Base-by-base conservation (phyloP, 441 rosid species). In the Jatropha multifida region DNA sequence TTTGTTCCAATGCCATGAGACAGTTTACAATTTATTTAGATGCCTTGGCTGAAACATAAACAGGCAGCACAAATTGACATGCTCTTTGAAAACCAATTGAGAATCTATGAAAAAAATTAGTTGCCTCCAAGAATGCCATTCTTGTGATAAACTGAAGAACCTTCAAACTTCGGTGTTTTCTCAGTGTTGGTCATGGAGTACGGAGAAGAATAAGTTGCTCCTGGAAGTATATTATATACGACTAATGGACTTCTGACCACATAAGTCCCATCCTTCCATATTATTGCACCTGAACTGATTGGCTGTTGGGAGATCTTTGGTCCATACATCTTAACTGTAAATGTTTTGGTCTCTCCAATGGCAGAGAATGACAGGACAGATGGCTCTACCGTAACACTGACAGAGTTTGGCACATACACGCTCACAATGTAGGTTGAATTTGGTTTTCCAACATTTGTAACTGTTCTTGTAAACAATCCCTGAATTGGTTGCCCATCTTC, bases 261-360 rank as follows among this genome's bases (percentile, higher is more conserved):
- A 66, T 88, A 78, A 76, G 81, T 83, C 6, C 65, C 65, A 1
- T 61, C 86, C 3, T 84, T 84, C 96, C 94, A 90, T 5, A 86
- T 82, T 18, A 92, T 88, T 18, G 91, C 81, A 23, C 98, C 96
- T 37, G 90, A 90, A 26, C 78, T 82, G 76, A 88, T 88, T 27
- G 81, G 70, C 20, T 83, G 83, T 20, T 77, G 82, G 0, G 75
- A 40, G 12, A 85, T 73, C 54, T 48, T 74, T 9, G 86, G 73
- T 49, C 79, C 77, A 0, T 55, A 54, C 76, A 88, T 83, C 38
- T 56, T 76, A 61, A 84, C 93, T 42, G 84, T 84, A 78, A 84
- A 92, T 23, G 87, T 84, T 80, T 82, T 69, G 82, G 71, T 86
- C 78, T 90, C 84, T 14, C 89, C 90, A 7, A 74, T 65, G 75